Conservation (phyloP, 108 stramenopile species). For the Cyclostephanos tholiformis region DNA sequence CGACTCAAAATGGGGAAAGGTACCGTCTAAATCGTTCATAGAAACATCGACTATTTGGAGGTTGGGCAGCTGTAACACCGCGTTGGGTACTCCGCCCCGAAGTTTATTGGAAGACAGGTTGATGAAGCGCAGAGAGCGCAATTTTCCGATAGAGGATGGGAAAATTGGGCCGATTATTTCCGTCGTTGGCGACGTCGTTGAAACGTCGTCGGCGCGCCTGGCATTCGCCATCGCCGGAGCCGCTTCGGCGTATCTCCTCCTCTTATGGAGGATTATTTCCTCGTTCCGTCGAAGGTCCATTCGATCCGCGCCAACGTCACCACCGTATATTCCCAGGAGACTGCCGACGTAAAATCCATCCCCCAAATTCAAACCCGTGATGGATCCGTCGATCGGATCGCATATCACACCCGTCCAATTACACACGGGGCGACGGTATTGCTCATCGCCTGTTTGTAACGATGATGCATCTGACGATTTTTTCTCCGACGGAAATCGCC, state of each 20-base stretch:
- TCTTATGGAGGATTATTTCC: conserved; percentile 2
- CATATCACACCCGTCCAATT: conserved; percentile 52
- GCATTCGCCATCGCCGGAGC: background rate
- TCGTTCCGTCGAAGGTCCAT: background rate
- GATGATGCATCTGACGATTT: conserved; percentile 4
- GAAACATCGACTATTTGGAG: conserved; percentile 49
- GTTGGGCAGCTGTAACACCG: conserved; percentile 40
- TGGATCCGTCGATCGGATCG: conserved; percentile 43
- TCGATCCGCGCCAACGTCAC: conserved; percentile 8
- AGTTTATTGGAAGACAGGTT: conserved; percentile 50
- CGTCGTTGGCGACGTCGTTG: background rate
- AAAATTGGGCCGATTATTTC: background rate
- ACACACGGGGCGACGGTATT: conserved; percentile 33
- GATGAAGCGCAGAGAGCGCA: conserved; percentile 31
- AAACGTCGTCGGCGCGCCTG: background rate
- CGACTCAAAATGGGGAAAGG: conserved; percentile 43
- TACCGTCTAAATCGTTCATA: conserved; percentile 41
- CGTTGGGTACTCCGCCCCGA: conserved; percentile 41
- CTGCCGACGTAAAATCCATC: conserved; percentile 26
- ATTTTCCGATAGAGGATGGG: conserved; percentile 40
- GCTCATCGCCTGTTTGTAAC: background rate
- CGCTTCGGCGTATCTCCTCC: background rate
- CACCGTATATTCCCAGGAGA: conserved; percentile 16
- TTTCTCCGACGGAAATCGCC: conserved; percentile 22
- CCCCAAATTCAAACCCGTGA: conserved; percentile 48